These are phyloP conservation scores for Lotmaria passim DNA, from an alignment of 208 protist genomes.

Conservation along the genomic window DNA sequence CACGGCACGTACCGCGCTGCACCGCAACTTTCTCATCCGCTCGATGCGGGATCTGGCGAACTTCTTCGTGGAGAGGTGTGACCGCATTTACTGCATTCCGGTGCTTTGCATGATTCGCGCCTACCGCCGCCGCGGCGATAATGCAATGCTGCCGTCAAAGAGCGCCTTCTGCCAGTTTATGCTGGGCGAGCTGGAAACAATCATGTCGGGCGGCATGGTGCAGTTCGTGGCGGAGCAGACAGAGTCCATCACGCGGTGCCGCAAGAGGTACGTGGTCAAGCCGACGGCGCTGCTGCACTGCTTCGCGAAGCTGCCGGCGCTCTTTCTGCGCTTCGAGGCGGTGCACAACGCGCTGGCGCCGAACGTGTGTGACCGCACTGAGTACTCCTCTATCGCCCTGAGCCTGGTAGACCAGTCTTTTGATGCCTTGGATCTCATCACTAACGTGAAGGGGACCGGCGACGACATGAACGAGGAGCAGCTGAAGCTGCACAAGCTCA, in stretches of 20 bases:
- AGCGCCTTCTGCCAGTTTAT: slow-evolving; percentile 77
- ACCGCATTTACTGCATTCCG: slow-evolving; percentile 81
- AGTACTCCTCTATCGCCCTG: slow-evolving; percentile 73
- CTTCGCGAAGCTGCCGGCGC: slow-evolving; percentile 80
- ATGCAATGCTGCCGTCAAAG: slow-evolving; percentile 39
- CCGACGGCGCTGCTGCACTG: slow-evolving; percentile 82
- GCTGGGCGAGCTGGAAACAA: slow-evolving; percentile 59
- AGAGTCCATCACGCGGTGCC: slow-evolving; percentile 76
- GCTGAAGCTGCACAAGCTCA: slow-evolving; percentile 52
- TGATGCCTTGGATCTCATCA: slow-evolving; percentile 75
- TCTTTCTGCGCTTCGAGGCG: slow-evolving; percentile 75
- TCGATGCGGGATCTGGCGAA: slow-evolving; percentile 54
- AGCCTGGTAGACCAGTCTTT: slow-evolving; percentile 87
- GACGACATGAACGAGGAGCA: slow-evolving; percentile 44
- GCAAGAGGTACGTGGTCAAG: slow-evolving; percentile 63
- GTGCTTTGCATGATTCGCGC: slow-evolving; percentile 79
- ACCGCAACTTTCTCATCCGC: slow-evolving; percentile 52
- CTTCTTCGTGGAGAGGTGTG: slow-evolving; percentile 78
- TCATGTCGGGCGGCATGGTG: slow-evolving; percentile 65
- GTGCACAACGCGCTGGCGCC: slow-evolving; percentile 68
- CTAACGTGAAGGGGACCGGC: slow-evolving; percentile 52
- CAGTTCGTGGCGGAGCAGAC: slow-evolving; percentile 86
- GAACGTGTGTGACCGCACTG: slow-evolving; percentile 66
- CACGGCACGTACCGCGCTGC: slow-evolving; percentile 20
- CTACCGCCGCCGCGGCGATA: slow-evolving; percentile 40